Base-by-base conservation (phyloP, 1,284 basidiomycete species). In the Wallemia hederae region DNA sequence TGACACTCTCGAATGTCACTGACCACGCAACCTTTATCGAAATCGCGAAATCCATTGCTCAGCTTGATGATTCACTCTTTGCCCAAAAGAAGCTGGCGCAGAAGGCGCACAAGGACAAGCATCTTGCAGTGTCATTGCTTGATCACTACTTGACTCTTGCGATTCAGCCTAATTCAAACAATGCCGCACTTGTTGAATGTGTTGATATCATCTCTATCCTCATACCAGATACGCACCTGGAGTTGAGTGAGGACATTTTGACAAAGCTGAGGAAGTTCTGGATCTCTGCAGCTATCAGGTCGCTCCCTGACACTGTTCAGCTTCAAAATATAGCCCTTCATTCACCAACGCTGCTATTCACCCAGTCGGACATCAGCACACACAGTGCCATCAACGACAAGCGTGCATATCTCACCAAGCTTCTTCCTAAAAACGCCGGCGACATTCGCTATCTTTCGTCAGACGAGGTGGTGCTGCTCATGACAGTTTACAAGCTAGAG, bases 401-500 rank as follows among this genome's bases (percentile, higher is more conserved):
- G 67, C 77, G 83, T n/a, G 67, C 71, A 3, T 69, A 75, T 25
- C 74, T 92, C 55, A 73, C 75, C 2, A 80, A 78, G 58, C 76
- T 82, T 63, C 78, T 96, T 39, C 78, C 85, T 0, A 72, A 80
- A 28, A 81, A 83, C 55, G 70, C 78, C 2, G 75, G 78, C 61
- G 87, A 91, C 62, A 79, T 88, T 62, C 79, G 83, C 14, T 78
- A 77, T 62, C 75, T 96, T 61, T 79, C 82, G 7, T 78, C 84
- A 11, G 83, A 86, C 0, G 89, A 94, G 69, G 77, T 89, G 59
- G 82, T 92, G 25, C 87, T 98, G 68, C 73, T 96, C 59, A 72
- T 88, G 59, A 80, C 84, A 0, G 85, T 94, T 74, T 82, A 89
- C 67, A 85, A 91, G 64, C 77, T 97, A 62, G 94, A 98, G 70